phyloP scores from a whole-genome alignment of 768 basidiomycete species.

The Panus rudis region DNA sequence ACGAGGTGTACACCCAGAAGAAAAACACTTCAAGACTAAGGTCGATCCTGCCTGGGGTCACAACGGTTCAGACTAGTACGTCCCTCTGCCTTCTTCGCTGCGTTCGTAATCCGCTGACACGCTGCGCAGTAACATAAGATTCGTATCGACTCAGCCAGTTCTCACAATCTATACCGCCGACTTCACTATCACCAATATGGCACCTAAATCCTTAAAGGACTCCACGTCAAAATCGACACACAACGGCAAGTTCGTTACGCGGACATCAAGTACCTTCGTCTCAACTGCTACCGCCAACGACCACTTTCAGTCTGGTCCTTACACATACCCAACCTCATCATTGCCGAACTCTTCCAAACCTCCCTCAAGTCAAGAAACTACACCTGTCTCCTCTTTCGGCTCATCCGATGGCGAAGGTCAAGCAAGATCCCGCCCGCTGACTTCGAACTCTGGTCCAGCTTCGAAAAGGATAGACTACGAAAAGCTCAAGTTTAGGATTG shows the following conservation, averaged over 20 bases:
- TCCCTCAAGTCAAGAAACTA: too few species aligned
- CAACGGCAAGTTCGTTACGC: neutral
- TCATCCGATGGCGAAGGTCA: neutral
- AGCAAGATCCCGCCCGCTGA: neutral
- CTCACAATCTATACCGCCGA: conserved; percentile 43
- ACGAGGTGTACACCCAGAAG: conserved; percentile 31
- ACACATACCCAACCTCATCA: neutral
- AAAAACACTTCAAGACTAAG: conserved; percentile 18
- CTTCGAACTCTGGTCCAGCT: neutral
- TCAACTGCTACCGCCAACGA: neutral
- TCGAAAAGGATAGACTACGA: conserved; percentile 14
- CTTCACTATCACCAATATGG: conserved; percentile 34
- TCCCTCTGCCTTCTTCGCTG: conserved; percentile 1
- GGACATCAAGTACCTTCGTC: too few species aligned
- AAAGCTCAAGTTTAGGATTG: conserved; percentile 34
- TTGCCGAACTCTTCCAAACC: too few species aligned
- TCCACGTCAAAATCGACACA: neutral
- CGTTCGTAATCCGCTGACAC: neutral
- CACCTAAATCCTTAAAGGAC: conserved; percentile 11
- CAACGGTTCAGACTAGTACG: conserved; percentile 27
- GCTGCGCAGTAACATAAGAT: conserved; percentile 25
- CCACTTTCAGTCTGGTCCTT: neutral
- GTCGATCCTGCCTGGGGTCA: conserved; percentile 23
- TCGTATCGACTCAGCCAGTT: conserved; percentile 21
- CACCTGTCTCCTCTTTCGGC: neutral